Percentiles rank a stretch among this genome's conserved stretches.
phyloP scores from a whole-genome alignment of 495 filamentous ascomycete genomes.

The Aeminium ludgeri region DNA sequence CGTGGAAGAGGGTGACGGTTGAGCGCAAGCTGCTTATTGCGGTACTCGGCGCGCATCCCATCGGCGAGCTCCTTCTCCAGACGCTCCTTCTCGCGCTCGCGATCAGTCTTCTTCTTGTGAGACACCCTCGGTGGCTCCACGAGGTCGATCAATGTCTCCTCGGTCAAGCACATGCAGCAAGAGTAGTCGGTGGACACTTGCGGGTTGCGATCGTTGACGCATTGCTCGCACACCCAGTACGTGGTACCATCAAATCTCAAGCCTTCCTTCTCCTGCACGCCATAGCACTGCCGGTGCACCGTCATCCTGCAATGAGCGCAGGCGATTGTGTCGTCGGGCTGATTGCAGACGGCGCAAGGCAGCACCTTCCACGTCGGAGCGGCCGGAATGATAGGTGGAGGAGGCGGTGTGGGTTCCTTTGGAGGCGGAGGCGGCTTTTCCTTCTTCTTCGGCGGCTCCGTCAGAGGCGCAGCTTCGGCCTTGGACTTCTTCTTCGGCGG shows the following conservation, averaged over 20 bases:
- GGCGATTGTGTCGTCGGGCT: constrained; percentile 49
- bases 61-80: constrained; percentile 63
- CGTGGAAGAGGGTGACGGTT: constrained; percentile 71
- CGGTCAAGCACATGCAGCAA: constrained; percentile 77
- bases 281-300: constrained; percentile 90
- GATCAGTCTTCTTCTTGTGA: constrained; percentile 85
- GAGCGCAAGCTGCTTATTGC: constrained; percentile 61
- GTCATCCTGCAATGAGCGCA: constrained; percentile 78
- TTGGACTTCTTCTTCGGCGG: constrained; percentile 47
- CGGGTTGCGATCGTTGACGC: constrained; percentile 76
- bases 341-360: constrained; percentile 72
- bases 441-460: constrained; percentile 60
- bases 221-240: constrained; percentile 95
- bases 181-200: constrained; percentile 77
- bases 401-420: constrained; percentile 21
- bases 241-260: constrained; percentile 18
- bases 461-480: constrained; percentile 34
- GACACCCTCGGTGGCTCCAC: constrained; percentile 68
- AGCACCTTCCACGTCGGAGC: constrained; percentile 29
- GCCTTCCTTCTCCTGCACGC: constrained; percentile 51
- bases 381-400: constrained; percentile 21
- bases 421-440: constrained; percentile 24
- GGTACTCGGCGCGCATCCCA: constrained; percentile 59
- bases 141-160: constrained; percentile 59
- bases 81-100: constrained; percentile 76